Percentiles rank a stretch among this genome's conserved stretches.
These are phyloP conservation scores for Fonsecaea nubica DNA, from an alignment of 2,329 filamentous ascomycete species.

Conservation along the genomic window DNA sequence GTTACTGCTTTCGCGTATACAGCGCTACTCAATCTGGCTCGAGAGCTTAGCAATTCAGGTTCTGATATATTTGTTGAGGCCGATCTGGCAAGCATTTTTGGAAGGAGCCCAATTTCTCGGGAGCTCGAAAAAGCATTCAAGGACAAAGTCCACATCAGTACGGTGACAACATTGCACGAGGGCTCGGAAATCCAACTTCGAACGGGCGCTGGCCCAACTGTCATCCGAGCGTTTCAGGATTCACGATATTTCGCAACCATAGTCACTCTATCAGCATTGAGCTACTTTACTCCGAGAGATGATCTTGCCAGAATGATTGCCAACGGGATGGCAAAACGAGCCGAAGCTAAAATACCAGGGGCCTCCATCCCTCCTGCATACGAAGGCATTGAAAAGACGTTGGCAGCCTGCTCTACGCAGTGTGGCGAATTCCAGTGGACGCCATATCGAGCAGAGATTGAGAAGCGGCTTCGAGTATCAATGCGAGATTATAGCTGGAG, in stretches of 20 bases:
- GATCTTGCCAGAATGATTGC: background rate
- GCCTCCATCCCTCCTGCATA: background rate
- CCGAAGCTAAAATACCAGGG: background rate
- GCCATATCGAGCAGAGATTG: background rate
- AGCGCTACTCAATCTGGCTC: background rate
- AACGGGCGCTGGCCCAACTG: background rate
- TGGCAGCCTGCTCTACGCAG: background rate
- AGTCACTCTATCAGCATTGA: background rate
- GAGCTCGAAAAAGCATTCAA: background rate
- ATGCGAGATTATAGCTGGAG: background rate
- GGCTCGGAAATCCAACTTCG: background rate
- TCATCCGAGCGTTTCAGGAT: background rate
- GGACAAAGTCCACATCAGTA: background rate
- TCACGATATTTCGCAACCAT: background rate
- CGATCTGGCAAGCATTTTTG: background rate
- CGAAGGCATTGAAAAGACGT: background rate
- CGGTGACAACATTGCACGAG: background rate
- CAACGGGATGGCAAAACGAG: background rate
- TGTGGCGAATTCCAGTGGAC: background rate
- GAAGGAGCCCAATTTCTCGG: background rate
- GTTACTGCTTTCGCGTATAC: background rate
- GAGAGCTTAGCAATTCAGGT: background rate
- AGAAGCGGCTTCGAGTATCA: background rate
- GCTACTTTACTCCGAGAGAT: background rate
- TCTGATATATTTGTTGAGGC: background rate